Base-by-base conservation (phyloP, 257 asterid genomes). In the Solanum verrucosum region DNA sequence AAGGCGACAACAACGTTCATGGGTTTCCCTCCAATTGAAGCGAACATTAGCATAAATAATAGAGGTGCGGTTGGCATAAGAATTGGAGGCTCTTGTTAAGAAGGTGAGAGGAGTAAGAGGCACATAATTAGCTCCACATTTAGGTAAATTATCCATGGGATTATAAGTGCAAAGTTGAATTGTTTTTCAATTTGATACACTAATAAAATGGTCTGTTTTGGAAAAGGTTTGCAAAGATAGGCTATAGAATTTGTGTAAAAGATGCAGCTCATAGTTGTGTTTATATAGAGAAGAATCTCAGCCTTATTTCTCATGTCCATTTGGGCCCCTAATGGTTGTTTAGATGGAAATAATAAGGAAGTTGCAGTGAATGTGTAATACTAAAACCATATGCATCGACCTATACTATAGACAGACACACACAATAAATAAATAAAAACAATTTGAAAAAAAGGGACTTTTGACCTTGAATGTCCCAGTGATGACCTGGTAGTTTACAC, bases 21-120 rank as follows among this genome's bases (percentile, higher is more conserved):
- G 91, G 9, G 99, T 96, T 67, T 95, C 94, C 5, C 83, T 87
- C 98, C 98, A 96, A 10, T 94, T 95, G 94, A 95, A 95, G 3
- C 88, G 92, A 2, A 92, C 87, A 6, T 82, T 42, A 1, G 92
- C 93, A 38, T 96, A 93, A 13, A 95, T 92, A 67, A 95, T 63
- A 2, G 99, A 96, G 4, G 89, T 84, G 0, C 96, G 95, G 27
- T 9, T 10, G 68, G 95, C 90, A 77, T 95, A 96, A 42, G 92
- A 96, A 12, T 67, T 82, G 18, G 95, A 87, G 1, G 98, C 99
- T 33, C 99, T 92, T 60, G 81, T 90, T 88, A 95, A 78, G 94
- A 96, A 96, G 4, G 93, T 92, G 34, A 95, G 81, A 31, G 99
- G 99, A 65, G 96, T 90, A 5, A 95, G 96, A 37, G 98, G 90